Base-by-base conservation (phyloP, 768 basidiomycete genomes). In the Punctularia strigosozonata region DNA sequence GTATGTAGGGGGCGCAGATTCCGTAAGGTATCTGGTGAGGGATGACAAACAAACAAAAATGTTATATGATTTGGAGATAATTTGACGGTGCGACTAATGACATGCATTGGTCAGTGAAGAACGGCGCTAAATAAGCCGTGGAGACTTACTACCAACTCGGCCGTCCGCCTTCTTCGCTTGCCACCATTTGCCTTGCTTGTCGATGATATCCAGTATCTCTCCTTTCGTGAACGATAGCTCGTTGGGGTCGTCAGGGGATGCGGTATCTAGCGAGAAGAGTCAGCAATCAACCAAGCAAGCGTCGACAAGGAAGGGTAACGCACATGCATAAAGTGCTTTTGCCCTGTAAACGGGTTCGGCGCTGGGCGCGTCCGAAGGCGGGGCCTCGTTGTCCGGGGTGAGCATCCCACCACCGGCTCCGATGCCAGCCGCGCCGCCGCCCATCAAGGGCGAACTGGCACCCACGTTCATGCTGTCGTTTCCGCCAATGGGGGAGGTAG, bases 131-230 rank as follows among this genome's bases (percentile, higher is more conserved):
- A 42, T 31, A n/a, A 34, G n/a, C 12, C 25, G 25, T 38, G 1
- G 22, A 3, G 1, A 77, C 85, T 61, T 56, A 87, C 85, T 88
- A 65, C 85, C 85, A 47, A 75, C 52, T 31, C 65, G 55, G 38
- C 85, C 88, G 54, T 91, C 88, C 14, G 67, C 49, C 60, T 83
- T 90, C 52, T 63, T 77, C 25, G 86, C 83, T 52, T 87, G 86
- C 88, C 88, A 91, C 88, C 88, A 89, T 54, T 89, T 87, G 36
- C 86, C 86, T 50, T 86, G 77, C 60, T 88, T 90, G 61, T 98
- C 92, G 41, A 91, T 58, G 39, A 98, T 83, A 45, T 95, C 90
- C 45, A 98, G 73, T 28, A 89, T 66, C 52, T 97, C 94, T 39
- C 90, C 89, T 58, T 97, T 97, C 37, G 63, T 52, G 59, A 99